Percentiles rank a stretch among this genome's conserved stretches.
These are phyloP conservation scores for Phaeotremella skinneri DNA, from an alignment of 768 basidiomycete genomes.

Conservation along the genomic window DNA sequence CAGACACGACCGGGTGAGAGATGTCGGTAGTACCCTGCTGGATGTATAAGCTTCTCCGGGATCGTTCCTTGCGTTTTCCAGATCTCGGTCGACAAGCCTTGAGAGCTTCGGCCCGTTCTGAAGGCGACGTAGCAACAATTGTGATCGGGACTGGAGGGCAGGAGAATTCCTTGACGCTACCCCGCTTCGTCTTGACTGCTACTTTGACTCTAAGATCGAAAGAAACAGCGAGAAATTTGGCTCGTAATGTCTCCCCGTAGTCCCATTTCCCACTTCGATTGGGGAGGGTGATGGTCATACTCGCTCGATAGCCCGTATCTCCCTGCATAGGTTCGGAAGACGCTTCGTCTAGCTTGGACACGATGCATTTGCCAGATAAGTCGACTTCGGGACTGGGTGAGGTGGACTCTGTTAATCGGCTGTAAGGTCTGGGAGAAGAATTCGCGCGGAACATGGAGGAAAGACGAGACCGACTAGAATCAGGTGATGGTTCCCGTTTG, in stretches of 20 bases:
- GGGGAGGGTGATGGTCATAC: slow-evolving; percentile 22
- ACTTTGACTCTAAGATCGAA: slow-evolving; percentile 30
- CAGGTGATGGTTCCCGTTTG: slow-evolving; percentile 4
- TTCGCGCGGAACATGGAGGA: slow-evolving; percentile 26
- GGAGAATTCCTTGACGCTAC: slow-evolving; percentile 16
- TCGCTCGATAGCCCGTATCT: slow-evolving; percentile 18
- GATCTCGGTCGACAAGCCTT: slow-evolving; percentile 3
- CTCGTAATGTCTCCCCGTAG: slow-evolving; percentile 34
- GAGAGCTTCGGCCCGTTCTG: slow-evolving; percentile 24
- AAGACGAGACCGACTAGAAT: slow-evolving; percentile 9
- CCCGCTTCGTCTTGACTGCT: slow-evolving; percentile 16
- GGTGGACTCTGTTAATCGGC: slow-evolving; percentile 3
- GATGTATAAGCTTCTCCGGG: slow-evolving; percentile 41
- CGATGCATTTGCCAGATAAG: not conserved
- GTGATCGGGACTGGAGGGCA: slow-evolving; percentile 28
- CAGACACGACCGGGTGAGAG: slow-evolving; percentile 14
- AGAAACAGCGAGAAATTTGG: slow-evolving; percentile 23
- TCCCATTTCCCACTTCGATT: slow-evolving; percentile 39
- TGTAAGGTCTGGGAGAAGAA: slow-evolving; percentile 19
- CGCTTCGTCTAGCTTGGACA: slow-evolving; percentile 23
- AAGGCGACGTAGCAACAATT: slow-evolving; percentile 17
- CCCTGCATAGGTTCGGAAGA: slow-evolving; percentile 13
- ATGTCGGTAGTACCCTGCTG: slow-evolving; percentile 45
- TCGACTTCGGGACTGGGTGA: slow-evolving; percentile 8
- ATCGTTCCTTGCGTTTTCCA: slow-evolving; percentile 26